Base-by-base conservation (phyloP, 805 yeast genomes). In the Komagataella kurtzmanii region DNA sequence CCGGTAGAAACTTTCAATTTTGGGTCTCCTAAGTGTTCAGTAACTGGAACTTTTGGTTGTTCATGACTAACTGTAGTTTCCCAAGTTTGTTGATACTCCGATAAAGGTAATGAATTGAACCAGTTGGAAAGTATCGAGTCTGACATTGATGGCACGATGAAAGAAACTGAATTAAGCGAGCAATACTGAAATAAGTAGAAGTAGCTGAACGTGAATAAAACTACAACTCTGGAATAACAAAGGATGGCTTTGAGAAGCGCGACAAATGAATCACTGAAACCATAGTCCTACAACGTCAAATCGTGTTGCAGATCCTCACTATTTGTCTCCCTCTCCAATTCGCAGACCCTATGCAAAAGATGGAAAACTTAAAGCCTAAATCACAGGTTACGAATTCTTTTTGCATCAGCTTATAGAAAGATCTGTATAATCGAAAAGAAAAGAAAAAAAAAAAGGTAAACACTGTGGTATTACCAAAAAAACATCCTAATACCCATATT, bases 1-100 rank as follows among this genome's bases (percentile, higher is more conserved):
- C 98, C 98, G 62, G 87, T 81, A 49, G 73, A 68, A 18, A 82
- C 69, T 45, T 75, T 73, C n/a, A 72, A 52, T 1, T 58, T 47
- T 1, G 73, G 68, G 4, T 47, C 47, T 1, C 68, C 68, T 24
- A 65, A 49, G 10, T 47, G 50, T 30, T 30, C 40, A 30, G 3
- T 30, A 7, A 10, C 40, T 30, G 40, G 40, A 30, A 30, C 14
- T 30, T 14, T 6, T 30, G 40, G 40, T 30, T 30, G 40, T 8
- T n/a, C 40, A 30, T 30, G 8, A 10, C 40, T 30, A 14, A 30
- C 12, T 30, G 40, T 30, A 8, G 12, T 30, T 30, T 30, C 40
- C 40, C 40, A 30, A 10, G 14, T 10, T 8, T 43, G 12, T 53
- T 47, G 7, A 52, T 66, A 66, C 2, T 52, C 52, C 2, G 57